Evolutionary conservation across 768 basidiomycete genomes (phyloP).

Genomic region (Naganishia kalamii): DNA sequence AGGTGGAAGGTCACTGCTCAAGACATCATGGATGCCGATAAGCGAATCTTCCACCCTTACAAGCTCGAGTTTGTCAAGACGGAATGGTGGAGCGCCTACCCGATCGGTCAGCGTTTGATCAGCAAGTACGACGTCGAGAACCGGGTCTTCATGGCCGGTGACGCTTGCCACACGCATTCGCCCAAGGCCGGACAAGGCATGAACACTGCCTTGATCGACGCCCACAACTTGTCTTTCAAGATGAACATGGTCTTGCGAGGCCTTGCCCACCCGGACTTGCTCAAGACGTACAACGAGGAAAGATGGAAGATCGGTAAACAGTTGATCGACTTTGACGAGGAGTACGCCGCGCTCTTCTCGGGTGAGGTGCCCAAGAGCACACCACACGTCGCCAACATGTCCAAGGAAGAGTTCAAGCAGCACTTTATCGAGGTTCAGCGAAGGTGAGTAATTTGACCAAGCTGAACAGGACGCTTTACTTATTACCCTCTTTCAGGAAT

Average conservation of each 20-base stretch:
- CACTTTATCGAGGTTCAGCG: conserved; percentile 26
- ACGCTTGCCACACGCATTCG: conserved; percentile 20
- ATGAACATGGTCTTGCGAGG: conserved; percentile 34
- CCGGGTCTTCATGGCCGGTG: conserved; percentile 32
- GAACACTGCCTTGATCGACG: conserved; percentile 29
- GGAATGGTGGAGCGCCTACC: conserved; percentile 34
- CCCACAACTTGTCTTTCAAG: conserved; percentile 28
- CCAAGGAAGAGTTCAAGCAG: conserved; percentile 20
- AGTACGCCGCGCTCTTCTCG: conserved; percentile 25
- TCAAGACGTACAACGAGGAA: conserved; percentile 42
- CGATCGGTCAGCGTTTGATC: conserved; percentile 32
- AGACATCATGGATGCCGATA: conserved; percentile 25
- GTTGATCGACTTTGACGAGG: conserved; percentile 26
- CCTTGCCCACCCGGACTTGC: conserved; percentile 33
- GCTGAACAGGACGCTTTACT: background rate
- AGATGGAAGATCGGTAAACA: conserved; percentile 32
- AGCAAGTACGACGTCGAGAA: conserved; percentile 25
- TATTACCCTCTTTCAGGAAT: conserved; percentile 10
- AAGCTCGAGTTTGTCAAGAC: conserved; percentile 28
- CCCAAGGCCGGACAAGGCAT: conserved; percentile 32
- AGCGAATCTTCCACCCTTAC: conserved; percentile 30
- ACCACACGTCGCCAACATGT: conserved; percentile 18
- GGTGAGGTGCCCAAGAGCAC: conserved; percentile 24
- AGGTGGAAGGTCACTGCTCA: conserved; percentile 26
- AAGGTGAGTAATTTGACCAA: background rate